Percentiles rank a stretch among this genome's conserved stretches.
Evolutionary conservation across 2,329 filamentous ascomycete genomes (phyloP).

Genomic region (Herpotrichia juniperi): DNA sequence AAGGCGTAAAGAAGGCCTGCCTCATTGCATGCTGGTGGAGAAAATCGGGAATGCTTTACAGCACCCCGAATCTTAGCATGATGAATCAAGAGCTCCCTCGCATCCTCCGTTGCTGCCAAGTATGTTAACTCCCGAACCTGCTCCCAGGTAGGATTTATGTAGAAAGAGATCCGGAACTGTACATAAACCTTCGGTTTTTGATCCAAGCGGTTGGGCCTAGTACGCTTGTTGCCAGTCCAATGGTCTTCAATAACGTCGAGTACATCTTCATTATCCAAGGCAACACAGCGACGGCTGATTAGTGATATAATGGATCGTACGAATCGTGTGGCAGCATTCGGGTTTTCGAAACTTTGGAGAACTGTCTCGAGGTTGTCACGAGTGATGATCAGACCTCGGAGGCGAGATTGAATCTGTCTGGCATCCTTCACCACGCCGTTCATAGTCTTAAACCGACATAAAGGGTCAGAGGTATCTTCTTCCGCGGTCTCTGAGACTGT

Average conservation of each 20-base stretch:
- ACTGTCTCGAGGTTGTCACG: slow-evolving; percentile 10
- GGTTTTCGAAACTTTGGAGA: slow-evolving; percentile 7
- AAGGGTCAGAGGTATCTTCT: neutral
- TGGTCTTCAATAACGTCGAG: slow-evolving; percentile 7
- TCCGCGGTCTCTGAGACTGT: neutral
- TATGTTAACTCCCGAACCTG: slow-evolving; percentile 14
- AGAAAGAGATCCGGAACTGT: slow-evolving; percentile 16
- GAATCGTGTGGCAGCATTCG: slow-evolving; percentile 1
- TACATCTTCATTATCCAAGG: slow-evolving; percentile 7
- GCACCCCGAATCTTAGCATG: neutral
- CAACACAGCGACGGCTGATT: slow-evolving; percentile 2
- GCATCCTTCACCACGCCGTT: slow-evolving; percentile 9
- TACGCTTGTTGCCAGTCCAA: slow-evolving; percentile 9
- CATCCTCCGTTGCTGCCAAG: slow-evolving; percentile 9
- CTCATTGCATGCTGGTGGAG: slow-evolving; percentile 1
- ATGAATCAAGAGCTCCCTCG: neutral
- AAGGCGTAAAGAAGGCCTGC: neutral
- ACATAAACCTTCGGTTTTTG: slow-evolving; percentile 6
- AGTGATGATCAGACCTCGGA: slow-evolving; percentile 8
- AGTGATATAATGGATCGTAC: slow-evolving; percentile 1
- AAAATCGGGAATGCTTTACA: neutral
- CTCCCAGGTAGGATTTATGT: slow-evolving; percentile 10
- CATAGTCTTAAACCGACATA: too few species aligned
- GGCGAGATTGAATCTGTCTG: slow-evolving; percentile 9
- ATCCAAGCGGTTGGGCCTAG: neutral